Conservation (phyloP, 148 eudicot species). For the Chenopodium formosanum region DNA sequence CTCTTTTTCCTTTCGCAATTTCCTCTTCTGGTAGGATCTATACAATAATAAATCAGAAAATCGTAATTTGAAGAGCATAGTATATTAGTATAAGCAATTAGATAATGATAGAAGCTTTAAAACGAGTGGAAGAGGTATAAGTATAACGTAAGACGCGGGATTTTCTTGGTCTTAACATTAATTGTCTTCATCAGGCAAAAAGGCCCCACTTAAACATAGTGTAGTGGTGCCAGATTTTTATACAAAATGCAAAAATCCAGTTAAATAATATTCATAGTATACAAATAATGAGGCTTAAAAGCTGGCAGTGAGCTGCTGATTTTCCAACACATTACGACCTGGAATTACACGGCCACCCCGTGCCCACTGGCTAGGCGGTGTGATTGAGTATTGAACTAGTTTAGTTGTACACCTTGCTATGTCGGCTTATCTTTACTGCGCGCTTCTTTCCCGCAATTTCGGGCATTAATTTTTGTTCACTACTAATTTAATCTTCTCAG, state of each 20-base stretch:
- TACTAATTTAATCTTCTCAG: not conserved
- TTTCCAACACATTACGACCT: not conserved
- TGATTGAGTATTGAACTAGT: no score
- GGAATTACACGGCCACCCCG: not conserved
- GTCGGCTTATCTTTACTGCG: not conserved
- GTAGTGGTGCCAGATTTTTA: not conserved
- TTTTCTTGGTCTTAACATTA: not conserved
- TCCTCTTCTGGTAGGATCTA: no score
- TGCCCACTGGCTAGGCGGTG: not conserved
- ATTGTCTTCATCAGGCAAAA: not conserved
- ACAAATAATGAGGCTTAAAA: not conserved
- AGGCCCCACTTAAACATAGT: not conserved
- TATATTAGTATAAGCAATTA: no score
- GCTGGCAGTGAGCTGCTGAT: not conserved
- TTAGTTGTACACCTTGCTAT: not conserved
- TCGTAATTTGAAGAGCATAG: no score
- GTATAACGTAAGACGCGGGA: conserved; percentile 1
- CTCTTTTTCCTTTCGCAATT: no score
- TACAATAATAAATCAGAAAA: no score
- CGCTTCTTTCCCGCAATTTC: not conserved
- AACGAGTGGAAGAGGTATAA: not conserved
- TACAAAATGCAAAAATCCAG: not conserved
- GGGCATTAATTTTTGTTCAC: not conserved
- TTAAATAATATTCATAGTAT: not conserved
- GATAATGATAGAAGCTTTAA: not conserved